These are phyloP conservation scores for Eremothecium cymbalariae DNA, from an alignment of 1,139 yeast species.

Conservation along the genomic window DNA sequence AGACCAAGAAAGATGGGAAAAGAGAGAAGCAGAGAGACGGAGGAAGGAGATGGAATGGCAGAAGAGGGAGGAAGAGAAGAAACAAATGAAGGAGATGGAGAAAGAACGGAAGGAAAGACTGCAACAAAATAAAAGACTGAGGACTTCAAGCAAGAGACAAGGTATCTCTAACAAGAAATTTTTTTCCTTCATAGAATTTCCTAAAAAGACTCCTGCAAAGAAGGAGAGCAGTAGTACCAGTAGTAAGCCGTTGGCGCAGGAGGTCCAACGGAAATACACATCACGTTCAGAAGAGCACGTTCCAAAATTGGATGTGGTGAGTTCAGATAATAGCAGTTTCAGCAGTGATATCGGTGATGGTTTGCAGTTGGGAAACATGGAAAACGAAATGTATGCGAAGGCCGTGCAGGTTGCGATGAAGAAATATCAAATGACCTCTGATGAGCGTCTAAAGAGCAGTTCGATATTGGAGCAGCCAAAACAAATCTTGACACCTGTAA, in stretches of 20 bases:
- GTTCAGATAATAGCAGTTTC: not conserved
- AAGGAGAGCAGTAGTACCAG: not conserved
- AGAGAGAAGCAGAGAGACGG: not conserved
- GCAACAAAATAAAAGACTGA: too few relatives aligned
- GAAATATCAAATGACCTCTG: conserved; percentile 7
- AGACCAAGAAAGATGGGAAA: too few relatives aligned
- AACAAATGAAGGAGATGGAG: too few relatives aligned
- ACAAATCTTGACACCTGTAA: not conserved
- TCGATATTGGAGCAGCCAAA: not conserved
- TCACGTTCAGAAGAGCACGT: too few relatives aligned
- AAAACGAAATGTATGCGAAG: conserved; percentile 31
- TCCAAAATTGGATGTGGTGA: not conserved
- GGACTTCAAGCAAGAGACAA: conserved; percentile 2
- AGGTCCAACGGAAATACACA: too few relatives aligned
- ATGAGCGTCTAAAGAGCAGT: not conserved
- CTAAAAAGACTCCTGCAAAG: not conserved
- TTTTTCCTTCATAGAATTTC: not conserved
- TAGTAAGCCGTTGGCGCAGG: conserved; percentile 13
- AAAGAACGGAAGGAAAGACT: too few relatives aligned
- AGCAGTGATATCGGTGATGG: conserved; percentile 15
- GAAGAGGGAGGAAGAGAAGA: too few relatives aligned
- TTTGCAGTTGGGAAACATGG: not conserved
- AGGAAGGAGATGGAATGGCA: too few relatives aligned
- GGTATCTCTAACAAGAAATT: not conserved
- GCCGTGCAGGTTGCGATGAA: conserved; percentile 30